Evolutionary conservation across 1,139 yeast species (phyloP).

Genomic region (Taphrina betulina): DNA sequence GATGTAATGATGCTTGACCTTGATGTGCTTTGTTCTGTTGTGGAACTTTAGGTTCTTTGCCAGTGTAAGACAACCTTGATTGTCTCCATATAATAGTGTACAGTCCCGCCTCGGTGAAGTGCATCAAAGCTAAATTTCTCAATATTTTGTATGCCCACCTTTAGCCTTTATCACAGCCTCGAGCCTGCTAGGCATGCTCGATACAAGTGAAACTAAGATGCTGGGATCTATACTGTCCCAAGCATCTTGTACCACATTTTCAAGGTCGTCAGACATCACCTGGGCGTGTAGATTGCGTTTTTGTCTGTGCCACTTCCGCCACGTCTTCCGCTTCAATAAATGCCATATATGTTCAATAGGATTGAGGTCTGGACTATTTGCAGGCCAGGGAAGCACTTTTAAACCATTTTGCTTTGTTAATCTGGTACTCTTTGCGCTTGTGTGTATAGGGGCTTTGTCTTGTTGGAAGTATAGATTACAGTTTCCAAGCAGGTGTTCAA

Average conservation of each 20-base stretch:
- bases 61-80: neutral
- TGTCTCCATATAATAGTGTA: no score
- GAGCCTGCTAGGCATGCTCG: neutral
- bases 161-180: neutral
- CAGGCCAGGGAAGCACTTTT: neutral
- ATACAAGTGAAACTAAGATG: neutral
- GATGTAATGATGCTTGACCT: neutral
- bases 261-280: neutral
- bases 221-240: neutral
- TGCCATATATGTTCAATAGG: conserved; percentile 5
- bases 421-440: conserved; percentile 2
- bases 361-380: conserved; percentile 13
- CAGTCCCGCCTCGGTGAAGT: neutral
- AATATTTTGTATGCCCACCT: neutral
- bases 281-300: neutral
- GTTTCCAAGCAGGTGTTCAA: conserved; percentile 4
- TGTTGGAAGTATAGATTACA: neutral
- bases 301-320: conserved; percentile 5
- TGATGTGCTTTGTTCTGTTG: neutral
- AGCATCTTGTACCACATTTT: neutral
- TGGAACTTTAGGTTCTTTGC: neutral
- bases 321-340: neutral
- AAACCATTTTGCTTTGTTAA: conserved; percentile 7
- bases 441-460: conserved; percentile 13
- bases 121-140: neutral